Conservation (phyloP, 176 grass and related monocot genomes). For the Triticum timopheevii region DNA sequence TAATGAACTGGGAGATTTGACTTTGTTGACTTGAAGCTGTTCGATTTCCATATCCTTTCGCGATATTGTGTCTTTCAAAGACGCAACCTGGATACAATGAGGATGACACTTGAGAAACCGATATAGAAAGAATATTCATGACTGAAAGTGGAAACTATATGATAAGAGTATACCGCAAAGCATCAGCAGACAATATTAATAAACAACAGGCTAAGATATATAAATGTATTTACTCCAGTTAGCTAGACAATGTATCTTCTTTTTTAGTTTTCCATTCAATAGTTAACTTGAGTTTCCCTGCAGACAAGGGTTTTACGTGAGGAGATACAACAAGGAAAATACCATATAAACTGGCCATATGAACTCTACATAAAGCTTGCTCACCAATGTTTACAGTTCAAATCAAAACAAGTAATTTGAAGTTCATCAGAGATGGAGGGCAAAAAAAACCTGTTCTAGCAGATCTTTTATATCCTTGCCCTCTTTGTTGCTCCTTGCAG, state of each 20-base stretch:
- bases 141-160: neutral
- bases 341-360: neutral
- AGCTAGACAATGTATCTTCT: neutral
- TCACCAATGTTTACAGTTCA: constrained; percentile 3
- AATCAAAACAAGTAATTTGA: neutral
- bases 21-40: constrained; percentile 63
- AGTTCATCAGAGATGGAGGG: neutral
- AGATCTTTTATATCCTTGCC: constrained; percentile 98
- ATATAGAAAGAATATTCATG: constrained; percentile 12
- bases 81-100: constrained; percentile 67
- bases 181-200: neutral
- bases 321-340: neutral
- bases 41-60: constrained; percentile 91
- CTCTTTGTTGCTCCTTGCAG: constrained; percentile 90
- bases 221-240: neutral
- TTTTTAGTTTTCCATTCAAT: neutral
- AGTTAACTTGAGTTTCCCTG: neutral
- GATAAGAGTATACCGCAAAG: neutral
- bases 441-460: constrained; percentile 69
- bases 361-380: neutral
- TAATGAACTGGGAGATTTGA: constrained; percentile 44
- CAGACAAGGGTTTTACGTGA: neutral
- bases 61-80: constrained; percentile 79
- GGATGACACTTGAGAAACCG: constrained; percentile 5
- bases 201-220: neutral